These are phyloP conservation scores for Candida peoriensis DNA, from an alignment of 805 yeast species.

Conservation along the genomic window DNA sequence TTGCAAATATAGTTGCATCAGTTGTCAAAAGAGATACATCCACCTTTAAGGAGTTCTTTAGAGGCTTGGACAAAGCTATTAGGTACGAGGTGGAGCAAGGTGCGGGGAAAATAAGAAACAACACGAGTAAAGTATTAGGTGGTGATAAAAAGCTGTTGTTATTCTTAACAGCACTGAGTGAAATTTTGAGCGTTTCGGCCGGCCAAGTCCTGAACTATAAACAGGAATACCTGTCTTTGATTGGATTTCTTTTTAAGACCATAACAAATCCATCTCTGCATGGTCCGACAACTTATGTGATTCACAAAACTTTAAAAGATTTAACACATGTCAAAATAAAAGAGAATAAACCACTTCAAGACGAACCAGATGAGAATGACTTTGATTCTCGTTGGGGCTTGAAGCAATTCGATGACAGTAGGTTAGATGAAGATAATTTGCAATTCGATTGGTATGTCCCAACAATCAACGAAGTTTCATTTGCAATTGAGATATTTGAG, in stretches of 20 bases:
- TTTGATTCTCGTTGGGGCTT: conserved; percentile 69
- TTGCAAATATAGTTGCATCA: conserved; percentile 69
- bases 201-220: conserved; percentile 37
- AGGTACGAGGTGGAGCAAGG: conserved; percentile 66
- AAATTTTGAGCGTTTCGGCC: conserved; percentile 67
- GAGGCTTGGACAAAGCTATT: conserved; percentile 37
- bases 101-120: conserved; percentile 71
- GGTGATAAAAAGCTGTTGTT: conserved; percentile 74
- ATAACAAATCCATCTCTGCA: conserved; percentile 50
- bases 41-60: conserved; percentile 22
- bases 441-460: conserved; percentile 78
- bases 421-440: conserved; percentile 46
- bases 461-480: conserved; percentile 42
- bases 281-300: conserved; percentile 52
- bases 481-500: conserved; percentile 58
- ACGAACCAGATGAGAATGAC: conserved; percentile 30
- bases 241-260: conserved; percentile 24
- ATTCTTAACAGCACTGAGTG: conserved; percentile 64
- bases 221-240: conserved; percentile 38
- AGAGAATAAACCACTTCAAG: conserved; percentile 51
- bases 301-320: conserved; percentile 63
- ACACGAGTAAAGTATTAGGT: conserved; percentile 60
- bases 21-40: conserved; percentile 53
- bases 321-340: conserved; percentile 54
- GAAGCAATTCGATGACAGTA: conserved; percentile 48